Percentiles rank a stretch among this genome's conserved stretches.
phyloP scores from a whole-genome alignment of 306 rosid genomes.

The Ziziphus jujuba region DNA sequence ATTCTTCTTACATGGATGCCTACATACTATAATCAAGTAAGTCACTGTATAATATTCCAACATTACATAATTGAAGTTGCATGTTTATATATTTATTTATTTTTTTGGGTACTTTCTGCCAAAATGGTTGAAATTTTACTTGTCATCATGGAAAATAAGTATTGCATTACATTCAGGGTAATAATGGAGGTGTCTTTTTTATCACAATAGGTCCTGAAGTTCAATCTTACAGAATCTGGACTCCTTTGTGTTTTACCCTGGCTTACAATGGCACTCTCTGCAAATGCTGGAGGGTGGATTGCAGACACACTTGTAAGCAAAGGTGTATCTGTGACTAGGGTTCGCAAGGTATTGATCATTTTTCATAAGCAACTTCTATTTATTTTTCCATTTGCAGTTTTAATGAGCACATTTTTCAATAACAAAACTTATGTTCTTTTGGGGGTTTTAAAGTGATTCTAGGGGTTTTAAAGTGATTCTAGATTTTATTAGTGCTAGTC shows the following conservation, averaged over 20 bases:
- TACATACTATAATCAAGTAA: constrained; percentile 94
- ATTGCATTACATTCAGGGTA: not conserved
- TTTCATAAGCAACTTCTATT: not conserved
- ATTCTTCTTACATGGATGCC: constrained; percentile 99
- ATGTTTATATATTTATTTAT: not conserved
- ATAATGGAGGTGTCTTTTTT: not conserved
- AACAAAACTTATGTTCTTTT: not conserved
- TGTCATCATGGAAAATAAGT: not conserved
- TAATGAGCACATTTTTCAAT: not conserved
- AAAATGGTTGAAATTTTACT: not conserved
- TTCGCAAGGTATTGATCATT: constrained; percentile 77
- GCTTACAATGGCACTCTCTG: constrained; percentile 95
- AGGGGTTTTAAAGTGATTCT: not conserved
- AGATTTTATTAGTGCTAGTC: not conserved
- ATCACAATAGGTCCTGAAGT: constrained; percentile 81
- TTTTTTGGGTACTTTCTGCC: not conserved
- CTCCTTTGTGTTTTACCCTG: constrained; percentile 87
- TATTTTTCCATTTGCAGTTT: not conserved
- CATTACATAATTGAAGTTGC: not conserved
- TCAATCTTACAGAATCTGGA: constrained; percentile 96
- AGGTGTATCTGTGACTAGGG: constrained; percentile 80
- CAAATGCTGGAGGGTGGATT: constrained; percentile 97
- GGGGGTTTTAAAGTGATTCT: not conserved
- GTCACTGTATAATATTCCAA: constrained; percentile 12
- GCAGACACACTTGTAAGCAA: constrained; percentile 93